phyloP scores from a whole-genome alignment of 225 moss, liverwort and hornwort species.

The Climacium dendroides region DNA sequence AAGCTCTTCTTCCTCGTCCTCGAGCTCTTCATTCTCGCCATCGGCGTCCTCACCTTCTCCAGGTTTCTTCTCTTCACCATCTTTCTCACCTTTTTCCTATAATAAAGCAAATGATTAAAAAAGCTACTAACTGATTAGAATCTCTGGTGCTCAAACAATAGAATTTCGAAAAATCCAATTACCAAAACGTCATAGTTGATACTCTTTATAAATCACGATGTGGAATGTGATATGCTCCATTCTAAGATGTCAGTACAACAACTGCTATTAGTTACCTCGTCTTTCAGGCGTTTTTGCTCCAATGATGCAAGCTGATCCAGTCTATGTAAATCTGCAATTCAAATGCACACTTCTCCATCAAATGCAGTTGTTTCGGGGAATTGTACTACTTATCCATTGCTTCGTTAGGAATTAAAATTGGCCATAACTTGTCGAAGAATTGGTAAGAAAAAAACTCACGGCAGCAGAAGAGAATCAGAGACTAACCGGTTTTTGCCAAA shows the following conservation, averaged over 20 bases:
- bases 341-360: not conserved
- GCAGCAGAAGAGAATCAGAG: not conserved
- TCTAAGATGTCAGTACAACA: not conserved
- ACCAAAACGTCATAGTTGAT: not conserved
- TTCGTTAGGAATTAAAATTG: not conserved
- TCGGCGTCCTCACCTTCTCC: constrained; percentile 45
- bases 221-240: not conserved
- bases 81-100: constrained; percentile 36
- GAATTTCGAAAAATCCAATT: not conserved
- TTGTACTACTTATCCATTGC: not conserved
- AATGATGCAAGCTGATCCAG: constrained; percentile 41
- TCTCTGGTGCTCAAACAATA: not conserved
- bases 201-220: not conserved
- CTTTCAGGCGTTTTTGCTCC: constrained; percentile 36
- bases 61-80: constrained; percentile 44
- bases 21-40: constrained; percentile 38
- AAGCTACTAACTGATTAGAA: not conserved
- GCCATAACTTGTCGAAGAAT: not conserved
- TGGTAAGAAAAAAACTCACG: not conserved
- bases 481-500: constrained; percentile 59
- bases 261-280: not conserved
- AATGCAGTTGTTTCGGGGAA: not conserved
- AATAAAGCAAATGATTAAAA: not conserved
- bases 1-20: constrained; percentile 41
- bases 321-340: constrained; percentile 25